Base-by-base conservation (phyloP, 768 basidiomycete species). In the Dioszegia hungarica region DNA sequence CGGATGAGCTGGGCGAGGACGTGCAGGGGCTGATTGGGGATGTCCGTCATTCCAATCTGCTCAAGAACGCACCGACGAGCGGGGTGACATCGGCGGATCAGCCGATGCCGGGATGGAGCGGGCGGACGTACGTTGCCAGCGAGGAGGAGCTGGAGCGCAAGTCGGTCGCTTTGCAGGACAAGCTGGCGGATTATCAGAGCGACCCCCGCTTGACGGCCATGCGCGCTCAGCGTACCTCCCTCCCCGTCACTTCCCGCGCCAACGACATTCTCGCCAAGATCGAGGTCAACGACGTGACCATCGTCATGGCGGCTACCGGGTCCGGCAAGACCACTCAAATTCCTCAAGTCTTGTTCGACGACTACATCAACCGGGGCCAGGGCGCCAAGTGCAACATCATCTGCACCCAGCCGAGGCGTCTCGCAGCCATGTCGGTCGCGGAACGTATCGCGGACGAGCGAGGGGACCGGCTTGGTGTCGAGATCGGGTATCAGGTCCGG, bases 281-380 rank as follows among this genome's bases (percentile, higher is more conserved):
- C 63, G 77, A 79, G 19, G 77, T 82, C 28, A 84, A 94, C 74
- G 88, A 91, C 14, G 90, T 95, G 56, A 88, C 88, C 0, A 64
- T 77, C 37, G 62, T 73, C 43, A 70, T 74, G 66, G 75, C 73
- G 29, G 66, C 71, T 5, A 74, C 72, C 9, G 72, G 72, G 85
- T 94, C 64, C 85, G 86, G 92, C 1, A 95, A 95, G 79, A 94
- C 90, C 6, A 95, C 92, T 0, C 93, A 97, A 75, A 83, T 95
- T 24, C 93, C 93, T 5, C 93, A 95, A 74, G 81, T 95, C 44
- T 85, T 95, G 61, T 81, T 97, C 46, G 92, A 97, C 66, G 82
- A 87, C 39, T 86, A 82, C 68, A 91, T 91, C 56, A 79, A 85
- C 17, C 78, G 80, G 15, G 88, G 85, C n/a, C 79, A 88, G 53